Evolutionary conservation across 2,329 filamentous ascomycete species (phyloP), one percentile per base, ranked within the genome.

Genomic region (Sordariomycetes sp.): DNA sequence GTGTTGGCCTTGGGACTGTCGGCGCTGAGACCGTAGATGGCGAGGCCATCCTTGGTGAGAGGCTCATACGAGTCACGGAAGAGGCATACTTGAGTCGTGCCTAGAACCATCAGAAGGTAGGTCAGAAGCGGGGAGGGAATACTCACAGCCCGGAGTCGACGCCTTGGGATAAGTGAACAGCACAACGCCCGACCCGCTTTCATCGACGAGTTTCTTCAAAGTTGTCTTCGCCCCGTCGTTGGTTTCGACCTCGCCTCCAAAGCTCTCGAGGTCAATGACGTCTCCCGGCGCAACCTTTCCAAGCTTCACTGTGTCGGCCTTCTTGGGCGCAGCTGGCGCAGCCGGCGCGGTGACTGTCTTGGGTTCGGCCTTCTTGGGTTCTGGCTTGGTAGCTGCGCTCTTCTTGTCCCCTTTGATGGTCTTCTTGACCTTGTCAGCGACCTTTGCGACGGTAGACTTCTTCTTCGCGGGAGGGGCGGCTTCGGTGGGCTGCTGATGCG

Each of bases 131-230:
- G 11, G 20, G 30, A 15, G 15, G 28, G 25, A 17, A 7, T 30
- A 55, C 86, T 75, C 77, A 94, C 90, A 96, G 42, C 90, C 90
- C 24, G 86, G 86, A 16, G 92, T 98, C 19, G 83, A 92, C 10
- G 92, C 92, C 63, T 84, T 93, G 39, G 92, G 92, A 54, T 96
- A 96, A 21, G 88, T 95, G 59, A 98, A 95, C 20, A 96, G 65
- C 21, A 94, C 86, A 28, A 96, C 82, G 18, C 90, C 92, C 23
- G 74, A 70, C 62, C 85, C 79, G 71, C 87, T 94, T 52, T 82
- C 74, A 33, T 86, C 81, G 32, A 95, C 72, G 17, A 98, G 76
- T 47, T 78, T 68, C 63, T 86, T 82, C 39, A 98, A 66, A 2
- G 78, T 86, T 6, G 82, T 87, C 63, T 82, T 84, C 35, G 70